Base-by-base conservation (phyloP, 2,329 filamentous ascomycete species). In the Cadophora luteo-olivacea region DNA sequence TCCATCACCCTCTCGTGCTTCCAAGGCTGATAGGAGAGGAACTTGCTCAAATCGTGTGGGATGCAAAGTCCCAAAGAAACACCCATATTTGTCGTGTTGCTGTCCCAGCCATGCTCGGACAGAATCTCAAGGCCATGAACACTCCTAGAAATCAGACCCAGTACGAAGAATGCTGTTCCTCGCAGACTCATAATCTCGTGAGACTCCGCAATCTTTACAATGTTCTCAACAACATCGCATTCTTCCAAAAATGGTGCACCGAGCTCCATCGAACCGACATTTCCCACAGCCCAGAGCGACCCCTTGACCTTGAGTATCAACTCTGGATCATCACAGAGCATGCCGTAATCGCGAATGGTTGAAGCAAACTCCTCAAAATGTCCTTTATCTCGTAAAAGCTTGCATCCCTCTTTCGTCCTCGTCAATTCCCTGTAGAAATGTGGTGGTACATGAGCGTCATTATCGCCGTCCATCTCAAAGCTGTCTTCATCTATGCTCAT, bases 361-460 rank as follows among this genome's bases (percentile, higher is more conserved):
- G 88, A 85, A 0, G 90, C 92, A 76, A 99, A 99, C 76, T 98
- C 95, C 71, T 94, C 91, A 80, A 99, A 99, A 77, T 99, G 96
- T 0, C 96, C 96, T 75, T 97, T 99, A 73, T 97, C 91, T 74
- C 92, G 89, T 6, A 99, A 85, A 0, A 99, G 84, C 77, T 91
- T 92, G 80, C 96, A 99, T 0, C 96, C 96, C 80, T 99, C 96
- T 66, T 91, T 87, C 0, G 96, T 99, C 16, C 96, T 89, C 0
- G 96, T 97, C 64, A 99, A 85, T 79, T 99, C 96, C 67, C 95
- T 89, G 78, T 99, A 99, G 80, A 99, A 99, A 80, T 99, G 96
- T 11, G 96, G 95, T n/a, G 96, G 96, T 0, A 98, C 93, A 68
- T 78, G 75, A 8, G 75, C 72, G 61, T 78, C 77, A 79, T 72